These are phyloP conservation scores for Aspergillus udagawae DNA, from an alignment of 2,329 filamentous ascomycete genomes.

Conservation along the genomic window DNA sequence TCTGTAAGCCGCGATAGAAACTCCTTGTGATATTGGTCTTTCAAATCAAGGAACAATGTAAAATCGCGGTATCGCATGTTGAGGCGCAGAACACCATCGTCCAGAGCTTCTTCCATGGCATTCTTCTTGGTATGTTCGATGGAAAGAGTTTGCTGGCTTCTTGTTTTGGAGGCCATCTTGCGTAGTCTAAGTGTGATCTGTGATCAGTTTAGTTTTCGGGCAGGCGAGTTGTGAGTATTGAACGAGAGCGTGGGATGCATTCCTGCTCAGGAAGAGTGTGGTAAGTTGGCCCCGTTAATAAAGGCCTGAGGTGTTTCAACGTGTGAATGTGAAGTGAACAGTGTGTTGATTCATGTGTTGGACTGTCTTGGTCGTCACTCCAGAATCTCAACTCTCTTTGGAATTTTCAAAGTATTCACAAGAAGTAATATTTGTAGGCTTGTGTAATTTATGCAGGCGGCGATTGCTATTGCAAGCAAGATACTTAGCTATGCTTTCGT, in stretches of 20 bases:
- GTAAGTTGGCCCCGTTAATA: not conserved
- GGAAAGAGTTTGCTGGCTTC: not conserved
- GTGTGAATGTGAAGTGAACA: not conserved
- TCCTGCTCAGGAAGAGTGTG: not conserved
- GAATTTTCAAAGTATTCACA: not conserved
- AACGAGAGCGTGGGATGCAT: not conserved
- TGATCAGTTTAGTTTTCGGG: not conserved
- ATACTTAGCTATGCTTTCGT: not conserved
- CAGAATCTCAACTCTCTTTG: not conserved
- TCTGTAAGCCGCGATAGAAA: conserved; percentile 13
- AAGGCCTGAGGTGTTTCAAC: too few relatives aligned
- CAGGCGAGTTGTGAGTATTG: not conserved
- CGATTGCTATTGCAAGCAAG: not conserved
- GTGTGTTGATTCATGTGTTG: not conserved
- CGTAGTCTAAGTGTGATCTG: not conserved
- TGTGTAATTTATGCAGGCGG: not conserved
- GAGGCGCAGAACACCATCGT: conserved; percentile 9
- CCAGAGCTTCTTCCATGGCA: conserved; percentile 9
- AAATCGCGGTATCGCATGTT: conserved; percentile 16
- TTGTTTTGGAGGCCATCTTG: not conserved
- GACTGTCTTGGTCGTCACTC: not conserved
- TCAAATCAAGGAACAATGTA: conserved; percentile 20
- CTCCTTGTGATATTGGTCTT: conserved; percentile 9
- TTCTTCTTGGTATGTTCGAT: not conserved
- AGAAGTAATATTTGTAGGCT: not conserved